Base-by-base conservation (phyloP, 208 protist genomes). In the Leishmania tarentolae region DNA sequence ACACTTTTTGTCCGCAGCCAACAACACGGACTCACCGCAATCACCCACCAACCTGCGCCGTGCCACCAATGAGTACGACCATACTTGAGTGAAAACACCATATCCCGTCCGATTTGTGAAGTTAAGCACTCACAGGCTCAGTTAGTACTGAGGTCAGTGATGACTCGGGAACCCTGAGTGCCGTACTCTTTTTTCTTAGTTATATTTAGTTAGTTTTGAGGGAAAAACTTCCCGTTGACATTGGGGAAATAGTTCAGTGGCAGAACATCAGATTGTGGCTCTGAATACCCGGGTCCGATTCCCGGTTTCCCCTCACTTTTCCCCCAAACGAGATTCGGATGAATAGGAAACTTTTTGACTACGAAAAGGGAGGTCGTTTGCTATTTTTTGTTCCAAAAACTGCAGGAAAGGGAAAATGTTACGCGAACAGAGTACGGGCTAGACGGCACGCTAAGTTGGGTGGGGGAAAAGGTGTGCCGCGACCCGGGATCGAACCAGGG, bases 221-320 rank as follows among this genome's bases (percentile, higher is more conserved):
- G 15, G 31, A 19, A 68, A 40, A 68, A 68, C 59, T 53, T 3
- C 2, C 24, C 5, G 5, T 28, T 19, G 3, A 11, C n/a, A 28
- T 42, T 75, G 90, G 88, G 88, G 88, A 92, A 88, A 92, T 93
- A 91, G 90, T 92, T 92, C 90, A 94, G 88, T 93, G 90, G 92
- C 88, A 94, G 90, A 93, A 93, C 90, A 93, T 87, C 83, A 93
- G 92, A 94, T 93, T 96, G 91, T 94, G 90, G 91, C 91, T 94
- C 92, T 93, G 87, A 91, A 86, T 82, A 92, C 86, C 92, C 90
- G 89, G 91, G 89, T 93, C 87, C 92, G 91, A 96, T 95, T 92
- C 92, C 92, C 90, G 92, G 92, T 95, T 85, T 93, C 88, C 87
- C 88, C 90, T 91, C 75, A 53, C 8, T 85, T 89, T 91, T 91